Evolutionary conservation across 2,329 filamentous ascomycete species (phyloP), one percentile per base, ranked within the genome.

Genomic region (Microcyclosporella mali): DNA sequence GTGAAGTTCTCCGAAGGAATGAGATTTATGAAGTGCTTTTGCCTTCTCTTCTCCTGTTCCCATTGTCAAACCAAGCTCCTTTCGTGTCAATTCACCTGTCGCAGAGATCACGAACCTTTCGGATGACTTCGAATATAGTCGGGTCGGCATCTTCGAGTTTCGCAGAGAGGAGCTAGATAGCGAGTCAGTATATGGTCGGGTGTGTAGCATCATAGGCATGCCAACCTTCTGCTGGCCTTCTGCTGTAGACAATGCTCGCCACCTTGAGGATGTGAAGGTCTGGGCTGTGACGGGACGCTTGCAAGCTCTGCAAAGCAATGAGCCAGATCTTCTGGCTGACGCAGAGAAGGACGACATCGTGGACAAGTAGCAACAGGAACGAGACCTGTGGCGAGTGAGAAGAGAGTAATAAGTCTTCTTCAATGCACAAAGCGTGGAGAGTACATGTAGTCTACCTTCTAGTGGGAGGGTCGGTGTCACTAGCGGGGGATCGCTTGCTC

Each of bases 11-110:
- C 88, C 6, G 88, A 95, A 15, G 88, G 88, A 55, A 95, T 95
- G 45, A 95, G 75, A 68, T 97, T 97, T 72, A 98, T 95, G 62
- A 95, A 98, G 68, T 97, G 88, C 69, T 95, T 94, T 69, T 98
- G 92, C 56, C 92, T 80, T 56, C 78, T 78, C 79, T 97, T 97
- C 74, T 98, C 92, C 87, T 95, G 50, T 43, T 39, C 34, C 9
- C 27, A 17, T 37, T 42, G 38, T 56, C 21, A 50, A 36, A 43
- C 33, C 18, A 27, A 28, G 28, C 36, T 41, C 39, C 14, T 16
- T 12, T n/a, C 33, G 28, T 41, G n/a, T n/a, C n/a, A n/a, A n/a
- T n/a, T n/a, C n/a, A n/a, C n/a, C n/a, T n/a, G n/a, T n/a, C n/a
- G n/a, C n/a, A n/a, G n/a, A n/a, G 34, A 30, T 15, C 21, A 45